Conservation (phyloP, 306 rosid genomes). For the Cicer bijugum region DNA sequence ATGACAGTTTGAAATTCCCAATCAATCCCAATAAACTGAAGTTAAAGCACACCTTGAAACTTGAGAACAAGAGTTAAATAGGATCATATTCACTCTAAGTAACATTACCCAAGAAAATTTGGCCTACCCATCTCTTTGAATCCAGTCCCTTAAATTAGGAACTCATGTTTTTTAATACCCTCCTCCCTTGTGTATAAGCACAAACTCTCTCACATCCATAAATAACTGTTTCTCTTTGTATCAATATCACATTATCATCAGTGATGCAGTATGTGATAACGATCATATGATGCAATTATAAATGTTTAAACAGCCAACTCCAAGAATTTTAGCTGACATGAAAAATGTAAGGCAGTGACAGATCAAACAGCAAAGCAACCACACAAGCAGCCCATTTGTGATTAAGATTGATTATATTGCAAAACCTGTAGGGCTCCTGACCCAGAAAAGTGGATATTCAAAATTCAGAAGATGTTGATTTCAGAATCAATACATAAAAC, state of each 20-base stretch:
- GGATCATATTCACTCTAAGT: background rate
- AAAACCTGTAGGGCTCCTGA: background rate
- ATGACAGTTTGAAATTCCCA: constrained; percentile 7
- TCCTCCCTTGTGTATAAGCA: background rate
- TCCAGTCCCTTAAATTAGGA: constrained; percentile 14
- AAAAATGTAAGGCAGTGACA: constrained; percentile 1
- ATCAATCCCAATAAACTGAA: constrained; percentile 29
- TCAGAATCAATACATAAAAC: background rate
- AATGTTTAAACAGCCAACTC: constrained; percentile 19
- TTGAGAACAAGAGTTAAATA: constrained; percentile 33
- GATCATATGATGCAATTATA: background rate
- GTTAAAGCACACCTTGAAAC: constrained; percentile 22
- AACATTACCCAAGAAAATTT: background rate
- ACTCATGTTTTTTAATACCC: background rate
- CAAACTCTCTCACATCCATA: background rate
- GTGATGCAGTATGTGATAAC: constrained; percentile 1
- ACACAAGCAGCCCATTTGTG: constrained; percentile 25
- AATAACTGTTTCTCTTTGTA: constrained; percentile 12
- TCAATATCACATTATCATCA: constrained; percentile 4
- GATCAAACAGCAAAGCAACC: constrained; percentile 33
- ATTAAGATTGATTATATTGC: constrained; percentile 23
- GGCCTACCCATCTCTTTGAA: constrained; percentile 11
- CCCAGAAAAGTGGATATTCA: background rate
- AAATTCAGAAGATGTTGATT: constrained; percentile 4
- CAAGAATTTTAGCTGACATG: constrained; percentile 26